A percentile compares a stretch with the other conserved stretches of the same genome.
These are phyloP conservation scores for Neckera pumila DNA, from an alignment of 225 moss, liverwort and hornwort species.

Conservation along the genomic window DNA sequence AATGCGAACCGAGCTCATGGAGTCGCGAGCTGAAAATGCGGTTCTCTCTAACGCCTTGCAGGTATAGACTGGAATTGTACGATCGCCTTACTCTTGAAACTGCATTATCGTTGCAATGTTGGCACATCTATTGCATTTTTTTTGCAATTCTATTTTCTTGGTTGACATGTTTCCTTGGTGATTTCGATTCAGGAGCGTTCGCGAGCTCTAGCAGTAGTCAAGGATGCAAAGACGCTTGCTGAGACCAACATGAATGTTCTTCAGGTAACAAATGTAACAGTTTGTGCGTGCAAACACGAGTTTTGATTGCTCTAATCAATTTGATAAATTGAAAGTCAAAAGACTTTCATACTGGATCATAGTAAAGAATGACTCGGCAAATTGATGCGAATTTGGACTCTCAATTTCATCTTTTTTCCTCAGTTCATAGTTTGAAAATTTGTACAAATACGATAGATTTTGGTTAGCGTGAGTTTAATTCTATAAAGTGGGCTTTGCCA, in stretches of 20 bases:
- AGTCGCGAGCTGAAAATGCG: slow-evolving; percentile 30
- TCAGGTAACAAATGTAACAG: slow-evolving; percentile 16
- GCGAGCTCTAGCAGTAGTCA: slow-evolving; percentile 17
- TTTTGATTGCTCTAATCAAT: background rate
- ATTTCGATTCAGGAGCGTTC: slow-evolving; percentile 30
- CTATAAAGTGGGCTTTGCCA: background rate
- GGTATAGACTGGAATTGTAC: background rate
- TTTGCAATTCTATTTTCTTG: background rate
- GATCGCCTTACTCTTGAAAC: background rate
- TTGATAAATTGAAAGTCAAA: background rate
- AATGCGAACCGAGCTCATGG: slow-evolving; percentile 35
- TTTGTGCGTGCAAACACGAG: background rate
- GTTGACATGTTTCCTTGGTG: background rate
- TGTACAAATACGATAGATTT: background rate
- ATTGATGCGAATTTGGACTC: background rate
- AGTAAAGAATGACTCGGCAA: background rate
- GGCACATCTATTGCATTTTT: background rate
- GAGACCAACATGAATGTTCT: slow-evolving; percentile 42
- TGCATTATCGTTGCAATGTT: background rate
- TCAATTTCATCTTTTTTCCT: background rate
- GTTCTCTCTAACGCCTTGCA: slow-evolving; percentile 40
- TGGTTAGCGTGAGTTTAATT: background rate
- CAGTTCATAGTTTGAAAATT: background rate
- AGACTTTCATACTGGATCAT: background rate
- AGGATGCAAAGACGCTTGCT: slow-evolving; percentile 22